Base-by-base conservation (phyloP, 1,284 basidiomycete species). In the Serendipita sp. region DNA sequence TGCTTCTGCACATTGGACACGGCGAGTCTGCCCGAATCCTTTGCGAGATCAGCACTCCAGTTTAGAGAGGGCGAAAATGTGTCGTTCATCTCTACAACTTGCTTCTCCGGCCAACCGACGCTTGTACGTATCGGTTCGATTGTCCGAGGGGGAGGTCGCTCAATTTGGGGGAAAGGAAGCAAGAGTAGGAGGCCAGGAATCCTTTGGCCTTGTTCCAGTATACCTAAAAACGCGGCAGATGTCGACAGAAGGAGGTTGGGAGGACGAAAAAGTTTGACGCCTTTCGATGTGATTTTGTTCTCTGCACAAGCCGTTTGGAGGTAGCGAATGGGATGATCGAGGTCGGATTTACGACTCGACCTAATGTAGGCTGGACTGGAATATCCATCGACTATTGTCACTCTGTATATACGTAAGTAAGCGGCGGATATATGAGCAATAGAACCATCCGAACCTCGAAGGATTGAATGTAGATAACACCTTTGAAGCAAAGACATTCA, bases 181-280 rank as follows among this genome's bases (percentile, higher is more conserved):
- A 58, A 26, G 4, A 58, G 29, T n/a, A 58, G 29, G 15, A 58
- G 15, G 8, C 53, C 53, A 10, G 53, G 53, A n/a, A 10, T 58
- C 26, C 32, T 32, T 49, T 29, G 17, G n/a, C 32, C 26, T 35
- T n/a, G 22, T 34, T 58, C 67, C 2, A 72, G 30, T 15, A 64
- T 60, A 26, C 79, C 73, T 60, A 84, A 69, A 64, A 85, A 76
- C 2, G 83, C 74, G 1, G 84, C 81, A 0, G 81, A 77, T 1
- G 81, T 79, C 2, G 78, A 75, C 65, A 79, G 80, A 35, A 84
- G 68, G 43, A 85, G 74, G 66, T 85, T 85, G 10, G 84, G 83
- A 3, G 83, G 79, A 2, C 73, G 68, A 63, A 82, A 83, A 2
- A 70, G 70, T 60, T 75, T 65, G 1, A 74, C 70, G 26, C 72